These are phyloP conservation scores for Usnea hakonensis DNA, from an alignment of 495 filamentous ascomycete genomes.

Conservation along the genomic window DNA sequence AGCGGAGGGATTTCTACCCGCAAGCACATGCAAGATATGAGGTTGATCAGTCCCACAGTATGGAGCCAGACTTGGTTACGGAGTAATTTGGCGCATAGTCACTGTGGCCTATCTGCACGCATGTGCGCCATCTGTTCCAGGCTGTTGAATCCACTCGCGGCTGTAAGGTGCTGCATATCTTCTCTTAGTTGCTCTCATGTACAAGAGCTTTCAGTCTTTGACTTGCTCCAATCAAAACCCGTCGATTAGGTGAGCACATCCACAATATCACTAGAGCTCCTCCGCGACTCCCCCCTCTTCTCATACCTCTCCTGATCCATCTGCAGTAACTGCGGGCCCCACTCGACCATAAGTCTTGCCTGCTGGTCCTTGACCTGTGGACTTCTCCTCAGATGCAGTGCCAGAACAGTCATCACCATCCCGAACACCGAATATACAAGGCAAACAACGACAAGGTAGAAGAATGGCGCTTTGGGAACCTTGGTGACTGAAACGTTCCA, in stretches of 20 bases:
- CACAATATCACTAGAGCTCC: neutral
- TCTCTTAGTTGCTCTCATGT: neutral
- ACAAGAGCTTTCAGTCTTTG: neutral
- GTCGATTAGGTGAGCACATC: neutral
- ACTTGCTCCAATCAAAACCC: neutral
- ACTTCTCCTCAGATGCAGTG: conserved; percentile 5
- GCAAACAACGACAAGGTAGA: conserved; percentile 13
- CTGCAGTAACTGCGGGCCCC: neutral
- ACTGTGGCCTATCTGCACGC: neutral
- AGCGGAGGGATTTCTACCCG: neutral
- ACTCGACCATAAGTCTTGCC: conserved; percentile 13
- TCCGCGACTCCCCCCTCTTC: neutral
- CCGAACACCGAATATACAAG: conserved; percentile 14
- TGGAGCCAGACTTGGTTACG: neutral
- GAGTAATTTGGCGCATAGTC: neutral
- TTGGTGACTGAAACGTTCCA: conserved; percentile 1
- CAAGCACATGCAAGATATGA: neutral
- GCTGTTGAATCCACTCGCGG: neutral
- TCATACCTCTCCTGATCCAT: neutral
- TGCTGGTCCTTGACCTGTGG: conserved; percentile 10
- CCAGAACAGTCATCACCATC: conserved; percentile 15
- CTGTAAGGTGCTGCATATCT: neutral
- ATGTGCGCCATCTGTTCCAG: neutral
- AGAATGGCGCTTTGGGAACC: conserved; percentile 16
- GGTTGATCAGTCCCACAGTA: neutral